Base-by-base conservation (phyloP, 1,284 basidiomycete species). In the Malassezia brasiliensis region DNA sequence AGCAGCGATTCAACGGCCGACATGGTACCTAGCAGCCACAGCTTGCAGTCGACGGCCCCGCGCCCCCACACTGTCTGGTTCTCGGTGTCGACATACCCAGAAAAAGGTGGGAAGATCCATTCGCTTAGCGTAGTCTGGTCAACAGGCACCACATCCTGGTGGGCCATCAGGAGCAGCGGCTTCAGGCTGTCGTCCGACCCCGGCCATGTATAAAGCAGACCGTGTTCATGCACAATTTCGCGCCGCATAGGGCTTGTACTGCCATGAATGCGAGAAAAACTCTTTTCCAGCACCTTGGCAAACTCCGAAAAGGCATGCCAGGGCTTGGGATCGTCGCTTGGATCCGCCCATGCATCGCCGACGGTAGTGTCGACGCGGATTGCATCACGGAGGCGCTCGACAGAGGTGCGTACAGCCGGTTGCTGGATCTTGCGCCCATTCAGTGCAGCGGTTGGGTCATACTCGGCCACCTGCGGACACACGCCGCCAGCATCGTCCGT, bases 151-250 rank as follows among this genome's bases (percentile, higher is more conserved):
- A 40, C 38, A 15, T 40, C 38, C 22, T 40, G 38, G 14, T 40
- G 38, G 17, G 38, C 83, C 17, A 81, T 79, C 35, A 87, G 72
- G 31, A 86, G 77, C 2, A 85, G 66, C 1, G 85, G 85, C 68
- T 85, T 83, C 57, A 85, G 76, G 5, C 74, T 70, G 1, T 67
- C 40, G 56, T 83, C 78, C 0, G 78, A 78, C 36, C 85, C 86
- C 41, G 78, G 69, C 81, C 83, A 84, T 12, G 80, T 79, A 64
- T 80, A 85, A 0, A 86, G 77, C 14, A 86, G 71, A 0, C 82
- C 85, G 56, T 83, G 82, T 0, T 81, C 81, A 64, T 84, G 83
- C 59, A 87, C 81, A 10, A 52, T 34, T 22, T 69, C 65, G 5
- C 44, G 46, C 30, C 53, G 60, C 20, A 61, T 48, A 3, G 63